Evolutionary conservation across 805 yeast genomes (phyloP), one percentile per base, ranked within the genome.

Genomic region (Candida silvicultrix): DNA sequence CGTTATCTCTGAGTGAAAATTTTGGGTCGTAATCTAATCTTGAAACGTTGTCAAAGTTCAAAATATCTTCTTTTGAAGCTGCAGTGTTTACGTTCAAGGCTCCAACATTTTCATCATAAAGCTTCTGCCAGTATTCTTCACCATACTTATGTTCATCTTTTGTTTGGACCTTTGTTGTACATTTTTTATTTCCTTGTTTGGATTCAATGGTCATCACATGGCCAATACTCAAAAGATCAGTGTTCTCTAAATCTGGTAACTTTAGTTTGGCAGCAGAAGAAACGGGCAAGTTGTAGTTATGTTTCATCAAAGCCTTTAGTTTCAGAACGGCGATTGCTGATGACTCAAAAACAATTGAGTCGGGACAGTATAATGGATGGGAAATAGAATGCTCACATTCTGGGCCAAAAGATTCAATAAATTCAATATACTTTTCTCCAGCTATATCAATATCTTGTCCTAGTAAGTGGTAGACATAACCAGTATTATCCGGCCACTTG

Each of bases 401-500:
- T 0, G 61, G 50, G 0, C 81, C 83, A 53, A 88, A 83, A 5
- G 69, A 60, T 44, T 72, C 62, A 54, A 85, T 71, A 51, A 87
- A 83, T 0, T 60, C 48, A 6, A 64, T 41, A 52, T 85, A 78
- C 5, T 65, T 65, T 1, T 65, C 63, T 51, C 66, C 66, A 34
- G 68, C 49, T 0, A 77, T 69, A 41, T 79, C 77, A 1, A 87
- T 69, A 2, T 72, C 76, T 6, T 72, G 77, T n/a, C 85, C 94
- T 23, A 94, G 65, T 47, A 88, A 77, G 63, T 88, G 95, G 60
- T 87, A 89, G 1, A 89, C 84, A 1, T 76, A 61, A 1, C 79
- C 75, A 19, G 74, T 66, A 2, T 70, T 66, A 3, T 62, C 51
- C 5, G 50, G 51, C 55, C 70, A 63, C 14, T 55, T 43, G 6